Base-by-base conservation (phyloP, 2,329 filamentous ascomycete species). In the Paraconiothyrium brasiliense region DNA sequence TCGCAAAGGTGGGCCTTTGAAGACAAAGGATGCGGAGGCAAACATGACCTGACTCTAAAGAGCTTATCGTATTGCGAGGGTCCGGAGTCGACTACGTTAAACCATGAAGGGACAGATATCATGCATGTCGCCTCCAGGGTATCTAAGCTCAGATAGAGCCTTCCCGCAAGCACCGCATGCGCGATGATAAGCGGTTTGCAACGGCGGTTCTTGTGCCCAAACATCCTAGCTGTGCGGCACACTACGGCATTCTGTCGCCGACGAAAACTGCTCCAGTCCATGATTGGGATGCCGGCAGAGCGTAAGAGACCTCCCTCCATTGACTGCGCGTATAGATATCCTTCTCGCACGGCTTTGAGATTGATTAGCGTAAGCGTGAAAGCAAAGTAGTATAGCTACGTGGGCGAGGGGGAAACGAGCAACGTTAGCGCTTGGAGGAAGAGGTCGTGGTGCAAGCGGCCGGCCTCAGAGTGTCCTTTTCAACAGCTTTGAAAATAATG, bases 21-120 rank as follows among this genome's bases (percentile, higher is more conserved):
- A 35, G 22, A 41, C 35, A 11, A n/a, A 39, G 49, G 34, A 39
- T 39, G 32, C 20, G 20, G 13, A 54, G 50, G 13, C 35, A 2
- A 41, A 10, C 20, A 54, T 52, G 49, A 22, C 49, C 32, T 51
- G 49, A 51, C 50, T 14, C 16, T 34, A 2, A 8, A 52, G 34
- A 41, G 50, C 50, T 41, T 54, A 54, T 54, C 50, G 22, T n/a
- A 22, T 41, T 20, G 50, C n/a, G 35, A 24, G 41, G 13, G 22
- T 30, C 32, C 22, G 35, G 22, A 41, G 37, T 30, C 20, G 3
- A n/a, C 1, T 41, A 22, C 35, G 20, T 54, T 54, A 30, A 46
- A 22, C 50, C 50, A 20, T 16, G 39, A 55, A 55, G 14, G 16
- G 39, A 34, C 8, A 34, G 6, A 55, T 44, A 20, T 11, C 20